Percentiles rank a stretch among this genome's conserved stretches.
Conservation (phyloP, 345 rosid genomes). For the Camelina hispida region DNA sequence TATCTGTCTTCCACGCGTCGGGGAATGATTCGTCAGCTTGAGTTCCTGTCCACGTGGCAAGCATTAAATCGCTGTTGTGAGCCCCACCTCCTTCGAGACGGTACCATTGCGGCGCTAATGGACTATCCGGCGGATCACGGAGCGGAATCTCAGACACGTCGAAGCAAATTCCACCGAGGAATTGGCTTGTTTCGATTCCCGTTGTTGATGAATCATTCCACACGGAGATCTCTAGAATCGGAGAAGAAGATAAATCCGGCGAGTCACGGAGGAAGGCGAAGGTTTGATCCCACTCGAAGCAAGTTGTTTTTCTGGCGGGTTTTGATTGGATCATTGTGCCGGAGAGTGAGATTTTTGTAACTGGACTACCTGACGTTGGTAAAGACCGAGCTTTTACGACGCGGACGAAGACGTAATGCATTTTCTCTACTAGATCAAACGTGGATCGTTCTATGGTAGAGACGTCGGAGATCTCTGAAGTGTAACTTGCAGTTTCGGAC, state of each 20-base stretch:
- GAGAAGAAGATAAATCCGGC: slow-evolving; percentile 63
- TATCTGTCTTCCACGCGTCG: slow-evolving; percentile 88
- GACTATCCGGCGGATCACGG: slow-evolving; percentile 96
- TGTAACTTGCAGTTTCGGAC: slow-evolving; percentile 49
- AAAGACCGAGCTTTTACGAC: slow-evolving; percentile 74
- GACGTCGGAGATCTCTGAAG: slow-evolving; percentile 63
- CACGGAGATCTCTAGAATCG: slow-evolving; percentile 63
- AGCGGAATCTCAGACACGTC: slow-evolving; percentile 79
- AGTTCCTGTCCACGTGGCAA: slow-evolving; percentile 94
- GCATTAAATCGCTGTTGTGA: slow-evolving; percentile 75
- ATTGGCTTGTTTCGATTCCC: slow-evolving; percentile 45
- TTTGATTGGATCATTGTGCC: slow-evolving; percentile 56
- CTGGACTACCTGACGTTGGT: slow-evolving; percentile 72
- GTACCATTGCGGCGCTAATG: slow-evolving; percentile 95
- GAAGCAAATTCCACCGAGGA: slow-evolving; percentile 84
- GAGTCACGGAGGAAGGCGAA: slow-evolving; percentile 83
- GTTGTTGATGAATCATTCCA: slow-evolving; percentile 49
- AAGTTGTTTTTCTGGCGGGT: slow-evolving; percentile 61
- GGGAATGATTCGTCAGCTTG: slow-evolving; percentile 95
- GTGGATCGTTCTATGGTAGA: slow-evolving; percentile 67
- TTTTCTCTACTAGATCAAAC: slow-evolving; percentile 92
- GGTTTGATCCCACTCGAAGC: slow-evolving; percentile 92
- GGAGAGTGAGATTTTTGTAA: slow-evolving; percentile 60
- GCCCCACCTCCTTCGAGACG: slow-evolving; percentile 78
- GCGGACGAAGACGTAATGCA: slow-evolving; percentile 88